Conservation (phyloP, 164 flowering plant species). For the Annona squamosa region DNA sequence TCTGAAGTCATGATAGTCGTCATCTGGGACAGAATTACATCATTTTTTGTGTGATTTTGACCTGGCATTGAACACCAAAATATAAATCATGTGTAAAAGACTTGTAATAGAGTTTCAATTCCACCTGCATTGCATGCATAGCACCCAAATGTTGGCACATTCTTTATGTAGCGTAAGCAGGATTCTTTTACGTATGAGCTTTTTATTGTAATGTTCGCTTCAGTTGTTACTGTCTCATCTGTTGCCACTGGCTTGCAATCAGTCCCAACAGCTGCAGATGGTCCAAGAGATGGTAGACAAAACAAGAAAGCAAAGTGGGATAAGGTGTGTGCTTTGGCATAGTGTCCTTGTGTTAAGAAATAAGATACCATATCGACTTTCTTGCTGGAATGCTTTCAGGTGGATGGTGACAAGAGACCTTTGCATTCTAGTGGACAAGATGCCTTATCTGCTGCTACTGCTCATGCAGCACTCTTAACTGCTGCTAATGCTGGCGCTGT, state of each 20-base stretch:
- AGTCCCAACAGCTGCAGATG: conserved; percentile 36
- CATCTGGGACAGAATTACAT: neutral
- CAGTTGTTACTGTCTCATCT: conserved; percentile 37
- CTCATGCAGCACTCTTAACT: conserved; percentile 58
- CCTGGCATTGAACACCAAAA: neutral
- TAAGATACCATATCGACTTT: neutral
- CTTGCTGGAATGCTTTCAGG: conserved; percentile 31
- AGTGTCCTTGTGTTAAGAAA: neutral
- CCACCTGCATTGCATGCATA: neutral
- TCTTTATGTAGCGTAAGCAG: no score
- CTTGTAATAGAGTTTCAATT: neutral
- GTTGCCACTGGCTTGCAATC: conserved; percentile 34
- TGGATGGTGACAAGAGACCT: conserved; percentile 58
- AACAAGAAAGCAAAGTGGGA: conserved; percentile 98
- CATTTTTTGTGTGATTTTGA: neutral
- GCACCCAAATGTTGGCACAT: neutral
- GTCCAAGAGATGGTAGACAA: conserved; percentile 62
- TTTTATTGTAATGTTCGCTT: neutral
- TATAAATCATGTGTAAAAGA: neutral
- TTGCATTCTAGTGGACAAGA: conserved; percentile 46
- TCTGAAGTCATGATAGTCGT: neutral
- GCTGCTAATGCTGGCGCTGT: conserved; percentile 80
- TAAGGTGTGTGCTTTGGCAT: conserved; percentile 37
- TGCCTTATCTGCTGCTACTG: conserved; percentile 30
- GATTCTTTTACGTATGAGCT: neutral